Evolutionary conservation across 805 yeast genomes (phyloP), one percentile per base, ranked within the genome.

Genomic region (Pichia rugopelliculosa): DNA sequence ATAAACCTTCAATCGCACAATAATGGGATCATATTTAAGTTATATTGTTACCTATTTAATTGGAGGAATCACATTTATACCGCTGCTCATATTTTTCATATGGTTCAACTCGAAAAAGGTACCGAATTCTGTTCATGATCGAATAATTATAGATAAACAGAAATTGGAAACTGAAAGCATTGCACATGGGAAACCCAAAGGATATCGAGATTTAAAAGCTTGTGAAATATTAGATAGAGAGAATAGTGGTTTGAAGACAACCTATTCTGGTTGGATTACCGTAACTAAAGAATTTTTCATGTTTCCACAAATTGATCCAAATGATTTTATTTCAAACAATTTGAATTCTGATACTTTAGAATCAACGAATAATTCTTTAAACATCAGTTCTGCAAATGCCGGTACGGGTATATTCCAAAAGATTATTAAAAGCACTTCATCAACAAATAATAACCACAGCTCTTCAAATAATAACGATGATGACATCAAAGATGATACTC

Each of bases 61-160:
- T 3, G 97, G 97, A 7, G 96, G 96, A 0, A 43, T 88, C 8
- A 87, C 96, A 0, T 78, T 90, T 52, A 63, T 87, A 21, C 96
- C 96, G 1, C 50, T 82, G 34, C 48, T 77, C 1, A 34, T 80
- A 0, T 26, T 72, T 2, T 56, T 74, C 30, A 50, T 76, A 18
- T 75, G 62, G 58, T 71, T 34, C 66, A 73, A 42, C 69, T 62
- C 56, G 44, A 79, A 68, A 42, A 58, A 53, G 43, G 60, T 55
- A 30, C 53, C 62, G 4, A 43, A 34, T 21, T 64, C 57, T 21
- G 56, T 58, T 4, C 50, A 51, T 11, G 58, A 51, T n/a, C 45
- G 47, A 26, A 37, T 17, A 2, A n/a, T 37, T 10, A 41, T 34
- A 2, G 54, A 50, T 13, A 44, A 49, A 3, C 61, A 64, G 6